A percentile compares a stretch with the other conserved stretches of the same genome.
Evolutionary conservation across 345 rosid species (phyloP).

Genomic region (Xanthoceras sorbifolium): DNA sequence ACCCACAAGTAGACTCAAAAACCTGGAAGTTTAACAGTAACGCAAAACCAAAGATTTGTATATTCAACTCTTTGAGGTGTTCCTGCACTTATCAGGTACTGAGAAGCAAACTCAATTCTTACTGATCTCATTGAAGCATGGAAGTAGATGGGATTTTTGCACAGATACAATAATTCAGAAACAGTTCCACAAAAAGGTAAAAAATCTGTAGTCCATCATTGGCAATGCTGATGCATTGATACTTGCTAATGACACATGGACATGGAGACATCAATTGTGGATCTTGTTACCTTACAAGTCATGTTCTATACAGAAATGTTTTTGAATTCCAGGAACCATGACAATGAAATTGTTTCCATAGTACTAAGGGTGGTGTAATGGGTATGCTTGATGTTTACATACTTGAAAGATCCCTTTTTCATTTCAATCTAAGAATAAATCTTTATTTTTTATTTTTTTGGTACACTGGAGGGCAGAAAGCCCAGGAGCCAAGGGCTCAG

Average conservation of each 20-base stretch:
- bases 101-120: neutral
- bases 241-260: neutral
- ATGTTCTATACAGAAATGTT: neutral
- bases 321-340: neutral
- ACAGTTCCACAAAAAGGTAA: too few relatives aligned
- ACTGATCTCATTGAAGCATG: neutral
- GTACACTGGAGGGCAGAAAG: too few relatives aligned
- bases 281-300: neutral
- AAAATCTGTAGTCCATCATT: neutral
- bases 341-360: neutral
- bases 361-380: neutral
- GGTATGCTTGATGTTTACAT: neutral
- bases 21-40: neutral
- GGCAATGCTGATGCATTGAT: neutral
- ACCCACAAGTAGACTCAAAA: neutral
- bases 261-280: neutral
- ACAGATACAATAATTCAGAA: neutral
- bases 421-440: neutral
- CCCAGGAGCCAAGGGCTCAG: too few relatives aligned
- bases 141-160: neutral
- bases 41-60: neutral
- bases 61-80: neutral
- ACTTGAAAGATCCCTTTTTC: neutral
- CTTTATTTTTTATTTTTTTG: too few relatives aligned
- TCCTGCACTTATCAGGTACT: neutral